Percentiles rank a stretch among this genome's conserved stretches.
These are phyloP conservation scores for Colletotrichum sp. DNA, from an alignment of 2,329 filamentous ascomycete genomes.

Conservation along the genomic window DNA sequence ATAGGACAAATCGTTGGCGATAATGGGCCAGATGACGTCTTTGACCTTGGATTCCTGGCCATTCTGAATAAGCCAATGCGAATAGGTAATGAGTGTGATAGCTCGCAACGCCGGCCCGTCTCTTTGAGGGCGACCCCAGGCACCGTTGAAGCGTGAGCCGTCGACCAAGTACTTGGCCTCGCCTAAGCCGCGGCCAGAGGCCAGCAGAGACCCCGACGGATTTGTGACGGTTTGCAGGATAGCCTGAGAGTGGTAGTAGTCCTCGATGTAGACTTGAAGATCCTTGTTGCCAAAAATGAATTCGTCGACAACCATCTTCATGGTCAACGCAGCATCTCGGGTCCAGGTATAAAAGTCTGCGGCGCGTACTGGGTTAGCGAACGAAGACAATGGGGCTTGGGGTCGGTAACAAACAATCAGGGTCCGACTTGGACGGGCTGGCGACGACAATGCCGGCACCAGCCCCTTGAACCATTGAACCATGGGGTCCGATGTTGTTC, in stretches of 20 bases:
- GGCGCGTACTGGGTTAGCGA: slow-evolving; percentile 23
- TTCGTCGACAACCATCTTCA: slow-evolving; percentile 57
- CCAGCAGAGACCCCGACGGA: slow-evolving; percentile 52
- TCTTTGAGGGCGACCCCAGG: slow-evolving; percentile 64
- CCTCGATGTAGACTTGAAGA: slow-evolving; percentile 51
- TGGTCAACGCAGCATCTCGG: slow-evolving; percentile 57
- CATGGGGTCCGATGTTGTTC: slow-evolving; percentile 60
- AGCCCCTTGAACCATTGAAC: slow-evolving; percentile 51
- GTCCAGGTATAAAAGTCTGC: slow-evolving; percentile 64
- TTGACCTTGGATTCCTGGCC: slow-evolving; percentile 43
- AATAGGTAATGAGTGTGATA: slow-evolving; percentile 59
- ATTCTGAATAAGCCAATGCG: slow-evolving; percentile 53
- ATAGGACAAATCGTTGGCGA: slow-evolving; percentile 62
- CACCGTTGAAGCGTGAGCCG: slow-evolving; percentile 51
- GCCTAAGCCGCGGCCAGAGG: slow-evolving; percentile 51
- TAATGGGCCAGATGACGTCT: slow-evolving; percentile 57
- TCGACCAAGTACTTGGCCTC: slow-evolving; percentile 63
- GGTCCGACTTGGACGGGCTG: slow-evolving; percentile 57
- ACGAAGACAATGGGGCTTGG: neutral
- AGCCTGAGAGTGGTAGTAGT: slow-evolving; percentile 59
- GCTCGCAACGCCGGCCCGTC: slow-evolving; percentile 66
- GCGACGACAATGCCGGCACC: slow-evolving; percentile 57
- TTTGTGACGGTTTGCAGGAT: slow-evolving; percentile 56
- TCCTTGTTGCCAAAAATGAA: slow-evolving; percentile 51
- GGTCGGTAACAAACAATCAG: slow-evolving; percentile 50